Evolutionary conservation across 305 asterid genomes (phyloP).

Genomic region (Petunia hybrid): DNA sequence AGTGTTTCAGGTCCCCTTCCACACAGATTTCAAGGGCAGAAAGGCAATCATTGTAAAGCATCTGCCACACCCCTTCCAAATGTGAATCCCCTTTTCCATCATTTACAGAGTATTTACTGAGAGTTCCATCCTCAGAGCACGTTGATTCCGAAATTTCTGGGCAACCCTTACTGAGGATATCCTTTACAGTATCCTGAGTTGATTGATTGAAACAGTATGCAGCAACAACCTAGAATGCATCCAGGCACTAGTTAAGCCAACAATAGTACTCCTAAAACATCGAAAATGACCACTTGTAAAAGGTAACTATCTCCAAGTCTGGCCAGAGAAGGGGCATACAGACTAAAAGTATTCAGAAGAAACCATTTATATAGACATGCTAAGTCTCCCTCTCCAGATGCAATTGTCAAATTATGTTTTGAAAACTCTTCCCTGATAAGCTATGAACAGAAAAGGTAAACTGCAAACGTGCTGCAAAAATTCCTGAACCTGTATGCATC

Average conservation of each 20-base stretch:
- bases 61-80: constrained; percentile 72
- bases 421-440: constrained; percentile 3
- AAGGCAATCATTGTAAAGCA: constrained; percentile 92
- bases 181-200: constrained; percentile 58
- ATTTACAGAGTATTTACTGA: constrained; percentile 44
- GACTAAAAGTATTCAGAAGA: constrained; percentile 5
- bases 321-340: constrained; percentile 22
- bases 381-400: neutral
- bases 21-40: constrained; percentile 89
- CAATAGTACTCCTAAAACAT: constrained; percentile 21
- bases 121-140: constrained; percentile 52
- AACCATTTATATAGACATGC: constrained; percentile 18
- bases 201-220: constrained; percentile 71
- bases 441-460: constrained; percentile 7
- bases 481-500: neutral
- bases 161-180: constrained; percentile 48
- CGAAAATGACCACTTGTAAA: constrained; percentile 22
- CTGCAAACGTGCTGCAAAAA: constrained; percentile 8
- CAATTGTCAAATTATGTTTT: constrained; percentile 10
- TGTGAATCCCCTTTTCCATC: constrained; percentile 38
- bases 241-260: constrained; percentile 40
- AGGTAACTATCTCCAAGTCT: constrained; percentile 13
- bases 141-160: constrained; percentile 55
- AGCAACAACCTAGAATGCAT: constrained; percentile 75
- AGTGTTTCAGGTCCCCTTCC: constrained; percentile 99